Evolutionary conservation across 2,329 filamentous ascomycete species (phyloP).

Genomic region (Fusarium vanettenii): DNA sequence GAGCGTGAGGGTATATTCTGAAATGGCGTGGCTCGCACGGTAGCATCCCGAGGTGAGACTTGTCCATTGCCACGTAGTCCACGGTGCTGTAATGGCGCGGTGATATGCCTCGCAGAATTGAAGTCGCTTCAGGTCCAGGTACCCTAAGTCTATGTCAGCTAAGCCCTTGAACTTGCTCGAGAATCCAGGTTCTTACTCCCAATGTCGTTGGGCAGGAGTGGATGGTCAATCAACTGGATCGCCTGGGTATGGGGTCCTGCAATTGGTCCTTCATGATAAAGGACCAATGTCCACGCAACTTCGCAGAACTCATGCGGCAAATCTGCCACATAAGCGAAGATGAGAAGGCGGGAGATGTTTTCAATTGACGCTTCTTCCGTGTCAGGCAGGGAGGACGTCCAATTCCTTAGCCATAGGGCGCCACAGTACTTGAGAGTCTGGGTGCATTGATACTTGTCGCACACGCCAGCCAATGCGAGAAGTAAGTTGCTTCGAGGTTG

Average conservation of each 20-base stretch:
- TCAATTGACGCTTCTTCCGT: background rate
- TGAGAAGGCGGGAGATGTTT: background rate
- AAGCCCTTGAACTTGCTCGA: background rate
- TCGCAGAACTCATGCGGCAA: background rate
- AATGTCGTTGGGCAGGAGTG: background rate
- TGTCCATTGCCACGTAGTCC: background rate
- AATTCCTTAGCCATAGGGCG: background rate
- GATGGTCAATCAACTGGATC: background rate
- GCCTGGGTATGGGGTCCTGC: background rate
- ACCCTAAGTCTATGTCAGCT: background rate
- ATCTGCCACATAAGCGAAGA: background rate
- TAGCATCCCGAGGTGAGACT: background rate
- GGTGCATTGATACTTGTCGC: background rate
- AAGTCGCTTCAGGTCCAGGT: background rate
- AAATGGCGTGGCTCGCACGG: background rate
- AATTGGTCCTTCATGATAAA: background rate
- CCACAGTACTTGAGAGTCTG: background rate
- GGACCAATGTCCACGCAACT: background rate
- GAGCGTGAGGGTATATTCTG: background rate
- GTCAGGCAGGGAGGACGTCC: background rate
- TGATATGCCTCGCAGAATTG: background rate
- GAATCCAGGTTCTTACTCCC: background rate
- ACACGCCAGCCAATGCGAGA: background rate
- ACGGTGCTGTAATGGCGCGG: background rate
- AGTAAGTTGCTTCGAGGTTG: background rate